Conservation (phyloP, 2,329 filamentous ascomycete genomes). For the Colletotrichum sp. region DNA sequence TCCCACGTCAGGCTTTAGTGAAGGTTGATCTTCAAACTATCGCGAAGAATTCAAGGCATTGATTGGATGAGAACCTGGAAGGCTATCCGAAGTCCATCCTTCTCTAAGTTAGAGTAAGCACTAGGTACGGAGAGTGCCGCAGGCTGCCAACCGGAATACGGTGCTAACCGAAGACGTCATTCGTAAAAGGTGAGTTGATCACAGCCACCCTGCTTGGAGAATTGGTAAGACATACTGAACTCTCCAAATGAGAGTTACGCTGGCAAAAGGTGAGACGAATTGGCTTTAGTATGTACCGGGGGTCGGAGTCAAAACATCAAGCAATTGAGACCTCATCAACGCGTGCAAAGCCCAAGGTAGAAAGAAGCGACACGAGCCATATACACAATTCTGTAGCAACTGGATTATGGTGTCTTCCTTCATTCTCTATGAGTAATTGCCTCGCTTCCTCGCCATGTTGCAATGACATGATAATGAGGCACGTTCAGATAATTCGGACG, state of each 20-base stretch:
- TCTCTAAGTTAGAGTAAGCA: not conserved
- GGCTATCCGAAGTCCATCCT: not conserved
- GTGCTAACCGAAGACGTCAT: not conserved
- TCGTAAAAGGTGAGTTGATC: not conserved
- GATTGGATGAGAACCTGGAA: not conserved
- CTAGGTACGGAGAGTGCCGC: not conserved
- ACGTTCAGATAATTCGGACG: not conserved
- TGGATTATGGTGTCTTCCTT: rapidly evolving
- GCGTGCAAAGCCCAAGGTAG: not conserved
- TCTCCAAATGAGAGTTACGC: not conserved
- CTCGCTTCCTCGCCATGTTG: not conserved
- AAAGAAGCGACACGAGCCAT: rapidly evolving
- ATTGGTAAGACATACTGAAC: not conserved
- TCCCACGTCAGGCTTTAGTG: not conserved
- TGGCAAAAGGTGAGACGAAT: not conserved
- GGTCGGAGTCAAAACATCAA: not conserved
- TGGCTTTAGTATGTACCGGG: not conserved
- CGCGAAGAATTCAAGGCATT: not conserved
- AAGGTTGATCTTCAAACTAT: not conserved
- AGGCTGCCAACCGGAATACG: not conserved
- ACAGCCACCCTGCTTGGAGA: not conserved
- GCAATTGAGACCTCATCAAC: not conserved
- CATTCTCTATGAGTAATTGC: rapidly evolving
- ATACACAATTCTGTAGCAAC: rapidly evolving
- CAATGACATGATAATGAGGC: not conserved